These are phyloP conservation scores for Gnomoniopsis sp. DNA, from an alignment of 2,329 filamentous ascomycete genomes.

Conservation along the genomic window DNA sequence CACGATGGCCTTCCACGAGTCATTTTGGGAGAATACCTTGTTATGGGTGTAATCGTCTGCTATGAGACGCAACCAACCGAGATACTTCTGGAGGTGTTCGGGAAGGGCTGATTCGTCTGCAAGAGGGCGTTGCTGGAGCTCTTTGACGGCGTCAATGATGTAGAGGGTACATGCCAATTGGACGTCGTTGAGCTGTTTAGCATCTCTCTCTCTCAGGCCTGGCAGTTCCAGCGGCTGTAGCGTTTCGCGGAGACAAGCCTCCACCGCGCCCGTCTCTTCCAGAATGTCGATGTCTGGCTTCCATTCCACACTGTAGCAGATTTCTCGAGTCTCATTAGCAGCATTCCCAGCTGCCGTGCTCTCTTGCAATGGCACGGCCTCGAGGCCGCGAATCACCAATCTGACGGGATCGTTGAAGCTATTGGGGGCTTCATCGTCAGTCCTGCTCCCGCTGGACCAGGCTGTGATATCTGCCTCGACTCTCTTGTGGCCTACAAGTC, in stretches of 20 bases:
- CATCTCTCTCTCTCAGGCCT: background rate
- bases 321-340: conserved; percentile 1
- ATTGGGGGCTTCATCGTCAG: background rate
- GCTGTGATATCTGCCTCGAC: conserved; percentile 15
- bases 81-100: conserved; percentile 10
- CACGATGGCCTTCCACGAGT: conserved; percentile 1
- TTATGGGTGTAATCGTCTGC: conserved; percentile 6
- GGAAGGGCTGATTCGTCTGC: conserved; percentile 7
- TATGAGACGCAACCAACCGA: conserved; percentile 7
- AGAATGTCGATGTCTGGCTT: conserved; percentile 13
- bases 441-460: background rate
- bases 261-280: conserved; percentile 11
- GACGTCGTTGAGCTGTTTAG: conserved; percentile 6
- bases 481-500: conserved; percentile 11
- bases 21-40: conserved; percentile 8
- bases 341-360: conserved; percentile 4
- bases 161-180: conserved; percentile 12
- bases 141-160: conserved; percentile 11
- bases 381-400: conserved; percentile 7
- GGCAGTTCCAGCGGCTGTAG: conserved; percentile 7
- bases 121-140: conserved; percentile 7
- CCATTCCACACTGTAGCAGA: conserved; percentile 12
- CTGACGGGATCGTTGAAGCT: background rate
- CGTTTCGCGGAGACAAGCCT: conserved; percentile 5
- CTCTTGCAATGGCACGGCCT: conserved; percentile 12